A percentile compares a stretch with the other conserved stretches of the same genome.
phyloP scores from a whole-genome alignment of 495 filamentous ascomycete genomes.

The Extremus antarcticus region DNA sequence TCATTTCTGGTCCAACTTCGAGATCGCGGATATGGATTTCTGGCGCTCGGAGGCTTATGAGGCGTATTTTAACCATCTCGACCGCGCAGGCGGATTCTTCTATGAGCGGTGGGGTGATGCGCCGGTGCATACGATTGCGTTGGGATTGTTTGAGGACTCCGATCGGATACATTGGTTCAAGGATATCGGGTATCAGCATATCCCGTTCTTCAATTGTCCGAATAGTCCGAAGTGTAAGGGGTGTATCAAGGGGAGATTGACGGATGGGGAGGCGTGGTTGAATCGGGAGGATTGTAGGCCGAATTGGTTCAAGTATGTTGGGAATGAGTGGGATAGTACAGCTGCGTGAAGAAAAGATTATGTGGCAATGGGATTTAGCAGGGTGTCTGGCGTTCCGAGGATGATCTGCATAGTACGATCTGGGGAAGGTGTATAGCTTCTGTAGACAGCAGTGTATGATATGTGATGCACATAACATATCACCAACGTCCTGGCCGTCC shows the following conservation, averaged over 20 bases:
- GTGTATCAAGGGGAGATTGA: slow-evolving; percentile 75
- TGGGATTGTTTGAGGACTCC: slow-evolving; percentile 85
- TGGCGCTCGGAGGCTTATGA: slow-evolving; percentile 87
- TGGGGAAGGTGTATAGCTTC: too few relatives aligned
- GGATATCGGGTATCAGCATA: slow-evolving; percentile 97
- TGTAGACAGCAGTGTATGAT: too few relatives aligned
- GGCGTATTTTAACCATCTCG: slow-evolving; percentile 92
- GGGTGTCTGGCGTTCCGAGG: not conserved
- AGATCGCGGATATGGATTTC: slow-evolving; percentile 91
- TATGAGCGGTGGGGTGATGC: slow-evolving; percentile 99
- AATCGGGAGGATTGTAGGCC: slow-evolving; percentile 89
- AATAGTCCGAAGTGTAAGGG: slow-evolving; percentile 90
- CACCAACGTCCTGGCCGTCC: not conserved
- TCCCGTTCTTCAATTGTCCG: slow-evolving; percentile 97
- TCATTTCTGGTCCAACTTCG: slow-evolving; percentile 99
- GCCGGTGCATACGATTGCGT: slow-evolving; percentile 89
- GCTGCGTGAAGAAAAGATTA: not conserved
- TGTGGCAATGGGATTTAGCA: not conserved
- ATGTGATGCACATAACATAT: too few relatives aligned
- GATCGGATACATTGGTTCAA: slow-evolving; percentile 98
- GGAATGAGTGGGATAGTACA: slow-evolving; percentile 51
- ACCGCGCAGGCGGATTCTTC: slow-evolving; percentile 92
- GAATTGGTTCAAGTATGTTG: slow-evolving; percentile 91
- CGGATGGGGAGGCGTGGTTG: slow-evolving; percentile 73
- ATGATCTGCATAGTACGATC: not conserved